These are phyloP conservation scores for Wallacemonas sp. DNA, from an alignment of 208 protist species.

Conservation along the genomic window DNA sequence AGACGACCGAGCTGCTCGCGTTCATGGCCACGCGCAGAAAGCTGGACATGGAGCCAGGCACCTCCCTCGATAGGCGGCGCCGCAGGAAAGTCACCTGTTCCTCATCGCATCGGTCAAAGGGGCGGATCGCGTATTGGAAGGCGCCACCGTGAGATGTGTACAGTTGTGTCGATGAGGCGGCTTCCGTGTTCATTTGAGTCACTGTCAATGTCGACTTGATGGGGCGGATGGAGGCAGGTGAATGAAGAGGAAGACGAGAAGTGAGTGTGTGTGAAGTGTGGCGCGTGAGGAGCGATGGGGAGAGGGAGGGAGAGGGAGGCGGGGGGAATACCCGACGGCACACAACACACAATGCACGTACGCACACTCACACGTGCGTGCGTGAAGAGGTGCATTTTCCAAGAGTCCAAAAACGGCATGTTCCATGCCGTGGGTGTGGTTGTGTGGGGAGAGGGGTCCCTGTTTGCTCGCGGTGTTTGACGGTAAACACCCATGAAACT, in stretches of 20 bases:
- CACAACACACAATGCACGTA: too few relatives aligned
- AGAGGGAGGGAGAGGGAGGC: too few relatives aligned
- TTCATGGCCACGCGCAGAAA: slow-evolving; percentile 10
- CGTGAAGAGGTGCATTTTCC: too few relatives aligned
- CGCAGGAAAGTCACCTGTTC: slow-evolving; percentile 9
- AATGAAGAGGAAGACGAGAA: not conserved
- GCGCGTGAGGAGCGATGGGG: too few relatives aligned
- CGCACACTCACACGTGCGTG: too few relatives aligned
- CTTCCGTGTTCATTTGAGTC: not conserved
- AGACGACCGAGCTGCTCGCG: not conserved
- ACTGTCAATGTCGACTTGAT: not conserved
- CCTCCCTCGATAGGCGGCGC: slow-evolving; percentile 2
- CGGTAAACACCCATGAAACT: too few relatives aligned
- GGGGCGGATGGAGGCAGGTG: not conserved
- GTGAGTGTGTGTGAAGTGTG: too few relatives aligned
- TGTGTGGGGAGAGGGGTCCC: too few relatives aligned
- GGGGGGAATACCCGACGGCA: too few relatives aligned
- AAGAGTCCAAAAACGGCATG: too few relatives aligned
- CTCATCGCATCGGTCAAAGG: slow-evolving; percentile 9
- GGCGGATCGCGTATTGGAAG: slow-evolving; percentile 4
- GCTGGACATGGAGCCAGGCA: not conserved
- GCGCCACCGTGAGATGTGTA: not conserved
- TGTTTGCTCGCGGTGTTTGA: not conserved
- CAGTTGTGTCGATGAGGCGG: not conserved
- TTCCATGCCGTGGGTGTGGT: too few relatives aligned